Base-by-base conservation (phyloP, 306 rosid genomes). In the Vicia villosa region DNA sequence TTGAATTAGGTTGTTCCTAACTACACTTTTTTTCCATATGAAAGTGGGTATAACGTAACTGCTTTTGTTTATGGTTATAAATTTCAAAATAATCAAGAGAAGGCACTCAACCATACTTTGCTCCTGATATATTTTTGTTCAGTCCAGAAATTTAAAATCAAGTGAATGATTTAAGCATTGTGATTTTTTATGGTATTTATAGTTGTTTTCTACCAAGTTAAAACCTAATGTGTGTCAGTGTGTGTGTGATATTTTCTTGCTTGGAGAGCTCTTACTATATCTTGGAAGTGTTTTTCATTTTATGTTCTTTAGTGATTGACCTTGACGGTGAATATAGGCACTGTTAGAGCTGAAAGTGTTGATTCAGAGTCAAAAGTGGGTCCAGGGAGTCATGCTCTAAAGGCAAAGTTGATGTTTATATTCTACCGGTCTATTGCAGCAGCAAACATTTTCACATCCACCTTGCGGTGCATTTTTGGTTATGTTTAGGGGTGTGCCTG, bases 401-500 rank as follows among this genome's bases (percentile, higher is more conserved):
- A 83, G 82, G 89, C 87, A 70, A 93, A 86, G 73, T 84, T 93
- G 52, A 87, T 93, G 91, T 93, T 97, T 72, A 70, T 84, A 72
- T 93, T 93, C 85, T 93, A 96, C 84, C 92, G 90, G 70, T 93
- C 97, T 74, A 85, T 93, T 76, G 75, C 89, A 50, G 95, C 98
- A 41, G 97, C 98, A 67, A 90, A 93, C 78, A 86, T 91, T 87
- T 90, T 93, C 73, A 97, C 98, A 12, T 77, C 96, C 68, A 86
- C 98, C 55, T 76, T 93, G 87, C 98, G 90, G 81, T 90, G 98
- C 85, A 90, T 93, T 78, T 93, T 93, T 88, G 86, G 90, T 59
- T 88, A 96, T 88, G 86, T 93, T 72, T 93, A 90, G 68, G 98
- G 98, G n/a, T n/a, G n/a, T n/a, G n/a, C n/a, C n/a, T n/a, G n/a